Conservation (phyloP, 306 rosid species). For the Glycyrrhiza uralensis region DNA sequence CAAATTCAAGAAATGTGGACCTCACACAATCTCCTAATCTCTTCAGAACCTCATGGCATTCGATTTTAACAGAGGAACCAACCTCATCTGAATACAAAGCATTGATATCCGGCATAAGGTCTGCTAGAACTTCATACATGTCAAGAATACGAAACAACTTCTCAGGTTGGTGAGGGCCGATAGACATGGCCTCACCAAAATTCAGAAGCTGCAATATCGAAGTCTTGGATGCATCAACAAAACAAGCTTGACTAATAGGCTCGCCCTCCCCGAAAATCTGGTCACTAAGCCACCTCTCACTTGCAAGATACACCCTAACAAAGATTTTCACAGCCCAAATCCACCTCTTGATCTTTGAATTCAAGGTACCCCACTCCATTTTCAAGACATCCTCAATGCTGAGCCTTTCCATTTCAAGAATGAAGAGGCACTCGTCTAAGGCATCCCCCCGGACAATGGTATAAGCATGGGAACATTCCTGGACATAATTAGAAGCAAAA, state of each 20-base stretch:
- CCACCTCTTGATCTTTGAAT: constrained; percentile 82
- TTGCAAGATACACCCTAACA: constrained; percentile 76
- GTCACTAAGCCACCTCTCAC: constrained; percentile 76
- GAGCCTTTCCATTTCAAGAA: constrained; percentile 78
- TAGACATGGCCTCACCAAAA: constrained; percentile 86
- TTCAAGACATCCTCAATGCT: constrained; percentile 83
- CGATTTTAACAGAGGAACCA: constrained; percentile 64
- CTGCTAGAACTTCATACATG: constrained; percentile 87
- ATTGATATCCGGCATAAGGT: constrained; percentile 67
- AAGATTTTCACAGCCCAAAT: constrained; percentile 78
- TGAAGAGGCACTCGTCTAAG: constrained; percentile 69
- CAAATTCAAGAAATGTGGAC: constrained; percentile 64
- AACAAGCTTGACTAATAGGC: constrained; percentile 47
- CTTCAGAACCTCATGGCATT: constrained; percentile 67
- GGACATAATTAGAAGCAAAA: constrained; percentile 66
- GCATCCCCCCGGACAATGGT: constrained; percentile 67
- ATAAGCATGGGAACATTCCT: constrained; percentile 75
- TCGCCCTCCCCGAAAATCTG: constrained; percentile 71
- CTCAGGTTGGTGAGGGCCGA: constrained; percentile 89
- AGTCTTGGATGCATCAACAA: constrained; percentile 80
- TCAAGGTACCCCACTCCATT: constrained; percentile 71
- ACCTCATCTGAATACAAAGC: constrained; percentile 57
- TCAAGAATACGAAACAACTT: constrained; percentile 74
- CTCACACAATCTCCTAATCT: constrained; percentile 73
- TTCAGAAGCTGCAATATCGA: constrained; percentile 83